Evolutionary conservation across 345 rosid genomes (phyloP).

Genomic region (Hibiscus syriacus): DNA sequence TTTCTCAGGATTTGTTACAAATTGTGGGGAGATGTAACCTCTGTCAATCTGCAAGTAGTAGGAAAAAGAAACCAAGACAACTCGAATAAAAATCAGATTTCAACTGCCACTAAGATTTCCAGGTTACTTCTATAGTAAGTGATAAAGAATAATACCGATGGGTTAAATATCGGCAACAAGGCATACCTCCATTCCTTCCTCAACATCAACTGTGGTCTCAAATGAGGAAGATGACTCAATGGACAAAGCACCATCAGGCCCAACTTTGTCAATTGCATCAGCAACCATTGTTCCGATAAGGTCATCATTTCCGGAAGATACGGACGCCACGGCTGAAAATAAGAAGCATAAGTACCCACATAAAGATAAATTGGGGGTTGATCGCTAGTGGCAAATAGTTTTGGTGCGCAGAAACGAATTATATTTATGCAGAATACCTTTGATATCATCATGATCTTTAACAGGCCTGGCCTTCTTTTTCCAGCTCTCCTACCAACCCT

Average conservation of each 20-base stretch:
- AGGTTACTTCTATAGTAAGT: not conserved
- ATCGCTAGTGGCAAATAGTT: not conserved
- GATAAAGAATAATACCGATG: not conserved
- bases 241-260: conserved; percentile 97
- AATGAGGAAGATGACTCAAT: conserved; percentile 96
- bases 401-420: not conserved
- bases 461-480: conserved; percentile 83
- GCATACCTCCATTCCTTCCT: conserved; percentile 92
- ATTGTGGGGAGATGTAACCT: conserved; percentile 93
- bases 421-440: conserved; percentile 30
- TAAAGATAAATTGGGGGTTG: not conserved
- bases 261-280: conserved; percentile 98
- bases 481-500: conserved; percentile 69
- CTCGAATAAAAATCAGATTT: not conserved
- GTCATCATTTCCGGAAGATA: conserved; percentile 97
- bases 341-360: not conserved
- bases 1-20: conserved; percentile 91
- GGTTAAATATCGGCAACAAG: not conserved
- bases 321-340: conserved; percentile 68
- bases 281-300: conserved; percentile 92
- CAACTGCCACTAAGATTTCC: not conserved
- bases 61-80: not conserved
- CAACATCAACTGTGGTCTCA: conserved; percentile 93
- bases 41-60: conserved; percentile 64
- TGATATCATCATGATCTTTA: conserved; percentile 80